Evolutionary conservation across 2,329 filamentous ascomycete species (phyloP).

Genomic region (Neofusicoccum parvum): DNA sequence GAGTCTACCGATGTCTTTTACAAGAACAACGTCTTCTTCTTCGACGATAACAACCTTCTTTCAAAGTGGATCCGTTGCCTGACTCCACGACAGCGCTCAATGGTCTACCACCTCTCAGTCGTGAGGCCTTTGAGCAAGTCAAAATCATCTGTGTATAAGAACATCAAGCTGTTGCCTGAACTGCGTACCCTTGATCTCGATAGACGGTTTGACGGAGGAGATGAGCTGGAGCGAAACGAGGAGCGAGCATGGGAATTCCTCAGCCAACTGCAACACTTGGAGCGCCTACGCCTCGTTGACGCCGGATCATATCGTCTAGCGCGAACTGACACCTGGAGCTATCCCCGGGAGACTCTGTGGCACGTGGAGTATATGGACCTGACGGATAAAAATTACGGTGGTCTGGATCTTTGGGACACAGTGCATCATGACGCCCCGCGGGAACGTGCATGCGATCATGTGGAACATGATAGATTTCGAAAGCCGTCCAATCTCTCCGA

Average conservation of each 20-base stretch:
- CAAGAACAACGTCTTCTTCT: conserved; percentile 28
- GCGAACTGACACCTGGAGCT: too few species aligned
- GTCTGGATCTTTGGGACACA: too few species aligned
- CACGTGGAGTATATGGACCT: too few species aligned
- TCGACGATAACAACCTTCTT: conserved; percentile 27
- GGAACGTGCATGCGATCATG: too few species aligned
- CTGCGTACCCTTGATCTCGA: not conserved
- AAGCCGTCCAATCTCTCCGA: too few species aligned
- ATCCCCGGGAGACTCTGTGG: too few species aligned
- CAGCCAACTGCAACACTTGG: not conserved
- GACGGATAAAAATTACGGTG: too few species aligned
- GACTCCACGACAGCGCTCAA: not conserved
- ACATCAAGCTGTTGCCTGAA: not conserved
- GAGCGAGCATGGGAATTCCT: not conserved
- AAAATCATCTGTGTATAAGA: not conserved
- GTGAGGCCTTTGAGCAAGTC: not conserved
- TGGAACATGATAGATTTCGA: too few species aligned
- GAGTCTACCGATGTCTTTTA: conserved; percentile 15
- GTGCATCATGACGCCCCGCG: too few species aligned
- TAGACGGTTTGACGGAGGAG: not conserved
- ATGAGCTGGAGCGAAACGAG: too few species aligned
- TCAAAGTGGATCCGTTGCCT: conserved; percentile 25
- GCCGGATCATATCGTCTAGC: too few species aligned
- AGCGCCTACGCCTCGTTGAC: too few species aligned
- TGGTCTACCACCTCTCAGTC: not conserved